Evolutionary conservation across 1,139 yeast genomes (phyloP), one percentile per base, ranked within the genome.

Genomic region (Pichia sp.): DNA sequence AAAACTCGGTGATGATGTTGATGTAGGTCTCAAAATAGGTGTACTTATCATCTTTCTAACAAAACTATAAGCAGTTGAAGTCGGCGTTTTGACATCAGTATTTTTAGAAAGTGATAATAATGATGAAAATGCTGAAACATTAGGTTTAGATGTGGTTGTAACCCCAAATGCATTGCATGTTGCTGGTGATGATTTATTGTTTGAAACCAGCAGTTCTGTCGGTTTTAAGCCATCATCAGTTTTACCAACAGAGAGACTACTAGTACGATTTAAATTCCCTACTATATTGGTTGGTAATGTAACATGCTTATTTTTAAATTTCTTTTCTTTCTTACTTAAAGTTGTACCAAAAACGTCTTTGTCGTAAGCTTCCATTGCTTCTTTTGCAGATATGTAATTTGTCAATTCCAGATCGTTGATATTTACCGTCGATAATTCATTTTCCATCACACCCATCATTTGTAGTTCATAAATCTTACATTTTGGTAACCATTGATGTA

Each of bases 391-490:
- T 25, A 56, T 56, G n/a, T 65, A 39, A 41, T 53, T 48, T 3
- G 51, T 42, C 5, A 62, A 44, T 35, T 64, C 67, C 48, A 84
- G 68, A 42, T 84, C 72, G 37, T 79, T 82, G 30, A 87, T 76
- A 18, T 80, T 74, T 34, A 83, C 76, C 7, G 82, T 78, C 56
- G 79, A 79, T 45, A 82, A 73, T 60, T 90, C 97, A 58, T 86
- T 87, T 58, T 90, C 97, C 84, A 90, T 88, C 5, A 90, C 79
- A 0, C 97, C 98, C 95, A 90, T 90, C 97, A 92, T 94, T 64
- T 92, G 98, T 28, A 94, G 69, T 59, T 90, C 97, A 64, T 92
- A 90, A 44, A 94, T 89, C 61, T 88, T 89, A 65, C 97, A 89
- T 35, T 95, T 72, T 1, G 98, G 97, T 31, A 84, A 78, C 97